Evolutionary conservation across 73 alveolate genomes (phyloP).

Genomic region (Breviolum minutum): DNA sequence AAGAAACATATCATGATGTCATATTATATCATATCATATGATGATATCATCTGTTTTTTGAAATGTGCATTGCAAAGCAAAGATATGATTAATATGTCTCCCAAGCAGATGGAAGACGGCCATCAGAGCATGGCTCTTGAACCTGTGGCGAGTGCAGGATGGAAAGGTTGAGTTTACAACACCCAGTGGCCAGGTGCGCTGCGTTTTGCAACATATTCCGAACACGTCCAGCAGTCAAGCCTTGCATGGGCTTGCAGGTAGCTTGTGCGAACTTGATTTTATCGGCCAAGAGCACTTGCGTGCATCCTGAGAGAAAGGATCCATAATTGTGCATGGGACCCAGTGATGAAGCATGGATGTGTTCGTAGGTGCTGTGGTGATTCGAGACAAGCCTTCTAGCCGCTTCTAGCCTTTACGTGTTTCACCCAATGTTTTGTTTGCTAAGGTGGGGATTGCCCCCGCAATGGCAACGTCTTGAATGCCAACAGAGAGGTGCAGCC

Average conservation of each 20-base stretch:
- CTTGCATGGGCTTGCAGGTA: background rate
- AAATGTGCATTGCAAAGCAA: too few species aligned
- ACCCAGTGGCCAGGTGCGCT: conserved; percentile 3
- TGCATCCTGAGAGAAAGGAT: conserved; percentile 76
- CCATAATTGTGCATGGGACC: conserved; percentile 56
- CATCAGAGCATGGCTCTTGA: background rate
- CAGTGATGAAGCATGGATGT: background rate
- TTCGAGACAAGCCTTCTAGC: too few species aligned
- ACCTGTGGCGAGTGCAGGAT: background rate
- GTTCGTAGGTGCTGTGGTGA: too few species aligned
- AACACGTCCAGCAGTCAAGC: background rate
- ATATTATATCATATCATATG: too few species aligned
- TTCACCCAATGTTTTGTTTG: background rate
- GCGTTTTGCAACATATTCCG: too few species aligned
- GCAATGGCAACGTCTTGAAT: conserved; percentile 58
- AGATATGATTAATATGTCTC: too few species aligned
- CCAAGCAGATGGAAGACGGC: background rate
- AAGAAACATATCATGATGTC: too few species aligned
- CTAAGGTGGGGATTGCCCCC: conserved; percentile 81
- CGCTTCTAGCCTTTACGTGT: too few species aligned
- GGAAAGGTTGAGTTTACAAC: conserved; percentile 28
- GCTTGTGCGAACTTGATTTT: conserved; percentile 27
- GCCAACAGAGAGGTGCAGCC: conserved; percentile 12
- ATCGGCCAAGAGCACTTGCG: conserved; percentile 74
- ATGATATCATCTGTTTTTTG: too few species aligned